Percentiles rank a stretch among this genome's conserved stretches.
These are phyloP conservation scores for Schizophyllum commune DNA, from an alignment of 1,284 basidiomycete species.

Conservation along the genomic window DNA sequence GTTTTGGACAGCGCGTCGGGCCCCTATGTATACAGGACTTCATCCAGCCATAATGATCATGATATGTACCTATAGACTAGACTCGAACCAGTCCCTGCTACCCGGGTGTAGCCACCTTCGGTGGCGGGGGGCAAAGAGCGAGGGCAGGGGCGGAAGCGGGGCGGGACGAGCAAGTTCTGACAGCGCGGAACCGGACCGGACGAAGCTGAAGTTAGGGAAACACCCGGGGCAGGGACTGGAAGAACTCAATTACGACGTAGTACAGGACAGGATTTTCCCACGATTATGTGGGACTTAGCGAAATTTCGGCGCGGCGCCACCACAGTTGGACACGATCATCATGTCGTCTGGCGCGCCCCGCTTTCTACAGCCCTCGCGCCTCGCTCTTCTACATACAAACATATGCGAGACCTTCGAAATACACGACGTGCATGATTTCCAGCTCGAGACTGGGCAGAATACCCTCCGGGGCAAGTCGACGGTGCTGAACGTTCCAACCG, in stretches of 20 bases:
- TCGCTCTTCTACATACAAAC: not conserved
- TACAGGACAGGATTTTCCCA: not conserved
- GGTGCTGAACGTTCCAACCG: constrained; percentile 13
- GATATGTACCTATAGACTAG: not conserved
- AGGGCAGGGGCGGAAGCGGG: no score
- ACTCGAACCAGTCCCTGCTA: not conserved
- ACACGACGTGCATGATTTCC: constrained; percentile 6
- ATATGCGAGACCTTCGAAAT: constrained; percentile 11
- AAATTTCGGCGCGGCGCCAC: not conserved
- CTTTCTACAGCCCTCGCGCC: not conserved
- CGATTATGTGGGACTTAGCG: not conserved
- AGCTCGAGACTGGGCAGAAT: constrained; percentile 10
- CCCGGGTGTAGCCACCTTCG: not conserved
- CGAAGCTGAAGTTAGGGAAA: not conserved
- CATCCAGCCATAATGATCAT: no score
- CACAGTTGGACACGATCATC: not conserved
- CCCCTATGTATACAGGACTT: no score
- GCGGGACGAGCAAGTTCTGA: not conserved
- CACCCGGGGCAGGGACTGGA: not conserved
- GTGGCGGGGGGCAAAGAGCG: no score
- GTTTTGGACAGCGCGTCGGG: no score
- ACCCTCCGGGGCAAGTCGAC: constrained; percentile 9
- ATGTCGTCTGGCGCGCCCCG: not conserved
- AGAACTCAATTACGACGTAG: not conserved
- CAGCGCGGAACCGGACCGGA: not conserved